Evolutionary conservation across 1,284 basidiomycete genomes (phyloP).

Genomic region (Anthracocystis panici-leucophaei): DNA sequence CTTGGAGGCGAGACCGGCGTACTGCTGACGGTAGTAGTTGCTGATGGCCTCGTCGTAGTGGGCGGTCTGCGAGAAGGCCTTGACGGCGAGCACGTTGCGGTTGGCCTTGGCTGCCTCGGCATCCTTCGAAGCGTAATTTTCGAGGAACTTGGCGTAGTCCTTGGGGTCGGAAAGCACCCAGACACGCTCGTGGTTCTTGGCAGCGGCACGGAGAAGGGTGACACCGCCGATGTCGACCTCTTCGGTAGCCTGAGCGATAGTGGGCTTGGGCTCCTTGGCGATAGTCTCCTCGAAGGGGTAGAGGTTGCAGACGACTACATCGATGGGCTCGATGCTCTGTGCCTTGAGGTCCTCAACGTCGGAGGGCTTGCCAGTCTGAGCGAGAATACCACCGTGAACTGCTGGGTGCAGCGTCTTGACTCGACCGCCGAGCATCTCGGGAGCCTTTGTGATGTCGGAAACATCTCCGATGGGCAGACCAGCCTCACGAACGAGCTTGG

Average conservation of each 20-base stretch:
- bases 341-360: constrained; percentile 64
- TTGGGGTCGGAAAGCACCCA: constrained; percentile 88
- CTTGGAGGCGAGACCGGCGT: constrained; percentile 78
- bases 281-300: constrained; percentile 95
- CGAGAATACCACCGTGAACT: constrained; percentile 85
- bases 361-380: constrained; percentile 63
- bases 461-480: constrained; percentile 95
- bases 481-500: constrained; percentile 94
- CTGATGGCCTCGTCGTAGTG: constrained; percentile 95
- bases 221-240: constrained; percentile 99
- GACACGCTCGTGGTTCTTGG: constrained; percentile 88
- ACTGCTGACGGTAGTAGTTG: constrained; percentile 95
- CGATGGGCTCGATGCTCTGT: constrained; percentile 64
- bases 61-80: constrained; percentile 97
- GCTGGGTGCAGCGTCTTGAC: constrained; percentile 99
- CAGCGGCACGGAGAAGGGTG: constrained; percentile 94
- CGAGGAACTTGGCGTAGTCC: constrained; percentile 89
- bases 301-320: constrained; percentile 84
- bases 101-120: constrained; percentile 73
- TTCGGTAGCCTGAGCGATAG: constrained; percentile 91
- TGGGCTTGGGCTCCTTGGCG: constrained; percentile 82
- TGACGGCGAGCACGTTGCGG: constrained; percentile 88
- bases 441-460: constrained; percentile 95
- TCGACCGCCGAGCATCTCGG: constrained; percentile 98
- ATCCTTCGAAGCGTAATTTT: constrained; percentile 75